These are phyloP conservation scores for Elongisporangium anandrum DNA, from an alignment of 352 stramenopile species.

Conservation along the genomic window DNA sequence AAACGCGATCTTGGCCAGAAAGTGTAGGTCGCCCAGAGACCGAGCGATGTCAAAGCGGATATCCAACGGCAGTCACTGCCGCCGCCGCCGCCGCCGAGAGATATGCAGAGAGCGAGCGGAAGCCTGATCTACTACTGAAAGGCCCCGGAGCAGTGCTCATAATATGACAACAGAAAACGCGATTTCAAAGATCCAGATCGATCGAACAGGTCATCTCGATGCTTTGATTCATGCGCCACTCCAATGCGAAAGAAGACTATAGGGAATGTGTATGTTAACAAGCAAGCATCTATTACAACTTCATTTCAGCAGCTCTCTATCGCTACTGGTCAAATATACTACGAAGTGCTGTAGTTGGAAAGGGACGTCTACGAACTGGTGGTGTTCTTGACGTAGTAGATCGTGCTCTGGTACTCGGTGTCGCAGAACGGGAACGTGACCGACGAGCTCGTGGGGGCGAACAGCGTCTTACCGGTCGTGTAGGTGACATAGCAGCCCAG, in stretches of 20 bases:
- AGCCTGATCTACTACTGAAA: background rate
- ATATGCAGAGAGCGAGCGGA: background rate
- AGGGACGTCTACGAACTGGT: slow-evolving; percentile 5
- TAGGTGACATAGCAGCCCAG: slow-evolving; percentile 27
- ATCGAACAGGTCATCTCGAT: too few species aligned
- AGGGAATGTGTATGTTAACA: background rate
- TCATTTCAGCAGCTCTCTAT: background rate
- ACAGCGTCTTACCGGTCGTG: slow-evolving; percentile 21
- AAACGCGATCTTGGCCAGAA: background rate
- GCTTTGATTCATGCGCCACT: too few species aligned
- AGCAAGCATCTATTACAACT: background rate
- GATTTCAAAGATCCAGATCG: too few species aligned
- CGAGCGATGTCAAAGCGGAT: background rate
- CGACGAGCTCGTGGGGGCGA: slow-evolving; percentile 10
- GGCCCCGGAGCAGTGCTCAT: too few species aligned
- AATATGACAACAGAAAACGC: too few species aligned
- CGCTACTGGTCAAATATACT: background rate
- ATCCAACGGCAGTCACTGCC: background rate
- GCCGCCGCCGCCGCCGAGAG: too few species aligned
- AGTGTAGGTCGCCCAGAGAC: background rate
- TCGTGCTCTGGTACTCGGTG: slow-evolving; percentile 6
- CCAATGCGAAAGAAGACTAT: background rate
- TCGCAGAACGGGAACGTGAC: slow-evolving; percentile 12
- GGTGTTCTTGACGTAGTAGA: slow-evolving; percentile 13
- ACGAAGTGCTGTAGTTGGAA: background rate